Base-by-base conservation (phyloP, 306 rosid genomes). In the Cicer pinnatifidum region DNA sequence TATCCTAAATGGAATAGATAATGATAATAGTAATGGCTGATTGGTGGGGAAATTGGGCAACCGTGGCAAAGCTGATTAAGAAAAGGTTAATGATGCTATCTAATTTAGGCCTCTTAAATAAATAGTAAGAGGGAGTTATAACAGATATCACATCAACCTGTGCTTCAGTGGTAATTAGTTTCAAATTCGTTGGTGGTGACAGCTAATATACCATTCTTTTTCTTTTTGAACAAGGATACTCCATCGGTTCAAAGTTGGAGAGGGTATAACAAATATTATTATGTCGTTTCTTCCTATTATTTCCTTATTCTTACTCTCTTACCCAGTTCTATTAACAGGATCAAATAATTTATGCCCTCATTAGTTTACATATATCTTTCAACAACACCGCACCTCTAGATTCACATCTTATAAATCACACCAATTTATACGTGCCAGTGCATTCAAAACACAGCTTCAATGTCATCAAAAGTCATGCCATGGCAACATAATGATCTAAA, bases 401-500 rank as follows among this genome's bases (percentile, higher is more conserved):
- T 61, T 46, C 51, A 6, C 43, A 40, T 12, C 12, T 39, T 64
- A 63, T 60, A 75, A 28, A 28, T 28, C 35, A 28, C 35, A 28
- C 35, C 35, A 28, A 50, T 45, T 68, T 39, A 52, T 13, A 44
- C 9, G 39, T 39, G 64, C 40, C 38, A 52, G 45, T 20, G n/a
- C 19, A 13, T 28, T 28, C 66, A 47, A 64, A 44, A 41, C 72
- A 46, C 48, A 76, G 9, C 19, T 41, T 46, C 40, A 41, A 45
- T 44, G 47, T 16, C 50, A 43, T 62, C 44, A 58, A 16, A 61
- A 33, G 43, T 39, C 60, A 16, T 50, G 66, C 17, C 60, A 16
- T 59, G 66, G 28, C 35, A 62, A 73, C 19, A 37, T 5, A 43
- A 13, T 28, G 62, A 40, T 15, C 47, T 38, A 71, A 62, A 50